Base-by-base conservation (phyloP, 208 protist species). In the Leishmania aethiopica region DNA sequence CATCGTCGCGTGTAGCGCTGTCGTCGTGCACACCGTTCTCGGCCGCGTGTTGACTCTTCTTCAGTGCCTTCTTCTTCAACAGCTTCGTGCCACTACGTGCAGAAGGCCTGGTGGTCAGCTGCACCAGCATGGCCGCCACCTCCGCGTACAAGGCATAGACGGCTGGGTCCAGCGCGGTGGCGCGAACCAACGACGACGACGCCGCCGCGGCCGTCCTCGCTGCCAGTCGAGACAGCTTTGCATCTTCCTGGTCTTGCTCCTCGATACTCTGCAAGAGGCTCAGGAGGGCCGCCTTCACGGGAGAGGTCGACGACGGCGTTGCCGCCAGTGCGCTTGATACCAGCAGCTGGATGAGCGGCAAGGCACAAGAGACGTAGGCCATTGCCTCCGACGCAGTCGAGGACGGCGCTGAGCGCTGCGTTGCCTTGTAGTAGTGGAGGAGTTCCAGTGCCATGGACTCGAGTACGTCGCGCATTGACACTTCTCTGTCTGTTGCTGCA, bases 81-180 rank as follows among this genome's bases (percentile, higher is more conserved):
- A 47, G 25, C 45, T 75, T 60, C 5, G 42, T 22, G 73, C 42
- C 55, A 74, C 80, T 80, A 19, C 53, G 42, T 55, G 25, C 75
- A 71, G 59, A 49, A 19, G 84, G 47, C n/a, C 32, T 51, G 4
- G 77, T 42, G 35, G 81, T 74, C 67, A 91, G 77, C 72, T 94
- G 83, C 64, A 94, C 84, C 32, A 96, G 82, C 77, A 94, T 79
- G 19, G 91, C 84, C 19, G 90, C 87, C 8, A 92, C 86, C 73
- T 93, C 89, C 35, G 91, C 91, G 84, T 94, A 93, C 32, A 96
- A 83, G 10, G 90, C 86, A 76, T 93, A 93, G 59, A 77, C 85
- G 7, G 81, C 82, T 2, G 83, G 83, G 40, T 71, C 75, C n/a
- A 86, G 67, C 6, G 72, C 77, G 51, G 77, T 69, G 60, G 77